A percentile compares a stretch with the other conserved stretches of the same genome.
Conservation (phyloP, 2,329 filamentous ascomycete species). For the Scedosporium boydii region DNA sequence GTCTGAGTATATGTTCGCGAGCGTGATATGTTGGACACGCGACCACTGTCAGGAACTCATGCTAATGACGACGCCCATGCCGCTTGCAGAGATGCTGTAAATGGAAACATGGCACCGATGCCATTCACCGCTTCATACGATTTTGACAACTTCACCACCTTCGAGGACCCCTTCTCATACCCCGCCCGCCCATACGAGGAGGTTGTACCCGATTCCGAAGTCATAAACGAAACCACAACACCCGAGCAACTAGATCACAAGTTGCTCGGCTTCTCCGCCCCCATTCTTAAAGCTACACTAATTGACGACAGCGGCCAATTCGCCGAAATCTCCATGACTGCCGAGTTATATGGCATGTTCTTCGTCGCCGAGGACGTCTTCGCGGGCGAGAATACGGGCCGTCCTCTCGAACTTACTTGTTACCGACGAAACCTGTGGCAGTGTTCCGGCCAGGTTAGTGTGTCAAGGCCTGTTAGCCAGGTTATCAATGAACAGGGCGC, state of each 20-base stretch:
- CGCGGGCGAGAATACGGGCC: constrained; percentile 43
- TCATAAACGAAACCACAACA: constrained; percentile 20
- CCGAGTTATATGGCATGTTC: constrained; percentile 82
- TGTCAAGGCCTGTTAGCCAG: constrained; percentile 64
- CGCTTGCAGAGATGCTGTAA: constrained; percentile 29
- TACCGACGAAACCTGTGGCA: constrained; percentile 94
- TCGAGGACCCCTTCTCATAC: constrained; percentile 57
- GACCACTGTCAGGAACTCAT: constrained; percentile 8
- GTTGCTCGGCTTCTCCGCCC: constrained; percentile 63
- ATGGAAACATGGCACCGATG: constrained; percentile 29
- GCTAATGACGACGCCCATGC: background rate
- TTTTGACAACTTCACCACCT: constrained; percentile 51
- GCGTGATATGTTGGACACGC: too few relatives aligned
- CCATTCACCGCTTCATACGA: constrained; percentile 52
- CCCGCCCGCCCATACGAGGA: constrained; percentile 36
- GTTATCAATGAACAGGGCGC: constrained; percentile 66
- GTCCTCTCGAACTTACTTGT: constrained; percentile 78
- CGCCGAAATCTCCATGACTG: constrained; percentile 56
- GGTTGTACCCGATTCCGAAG: constrained; percentile 30
- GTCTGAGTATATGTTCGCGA: too few relatives aligned
- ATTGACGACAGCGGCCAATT: constrained; percentile 57
- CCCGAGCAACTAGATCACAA: constrained; percentile 46
- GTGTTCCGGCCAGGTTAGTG: constrained; percentile 75
- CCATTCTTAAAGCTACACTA: constrained; percentile 49
- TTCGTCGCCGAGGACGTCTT: constrained; percentile 78